Evolutionary conservation across 164 flowering plant species (phyloP), one percentile per base, ranked within the genome.

Genomic region (Stephania cephalantha): DNA sequence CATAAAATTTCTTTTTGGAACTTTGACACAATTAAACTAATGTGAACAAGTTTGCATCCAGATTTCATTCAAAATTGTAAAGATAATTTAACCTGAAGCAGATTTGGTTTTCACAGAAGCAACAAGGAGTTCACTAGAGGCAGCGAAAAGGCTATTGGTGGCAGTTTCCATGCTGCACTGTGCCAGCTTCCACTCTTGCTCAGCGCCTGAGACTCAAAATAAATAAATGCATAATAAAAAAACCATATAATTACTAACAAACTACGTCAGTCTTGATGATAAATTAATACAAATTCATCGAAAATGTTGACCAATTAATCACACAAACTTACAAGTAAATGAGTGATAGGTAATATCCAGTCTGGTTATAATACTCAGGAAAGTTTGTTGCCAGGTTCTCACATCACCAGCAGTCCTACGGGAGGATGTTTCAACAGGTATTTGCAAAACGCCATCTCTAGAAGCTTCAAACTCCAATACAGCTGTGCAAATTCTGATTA

Each of bases 381-480:
- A 91, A 71, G 85, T 78, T 83, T 93, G 97, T 87, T 95, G 98
- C 99, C 99, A 95, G 66, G 84, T 70, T 80, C 89, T 90, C 63
- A 84, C 86, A 81, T 90, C 99, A 31, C 82, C 79, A 80, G 86
- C 77, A 76, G 79, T 78, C 72, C 85, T 79, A 67, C 79, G 73
- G 12, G 88, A 69, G 75, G 85, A 79, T 45, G 76, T 46, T 66
- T 91, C 88, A 73, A 86, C 91, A 7, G 89, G 80, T 75, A 81
- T 74, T 75, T 61, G 81, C 44, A 87, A 85, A 45, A 82, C 70
- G 6, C 95, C 97, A 88, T 95, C 99, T 84, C 99, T 86, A 68
- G 99, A 95, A 77, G 88, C 91, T 88, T 95, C 99, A 87, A 95
- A 91, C 85, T 93, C 96, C 84, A 95, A 74, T 46, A 91, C 48